A percentile compares a stretch with the other conserved stretches of the same genome.
Evolutionary conservation across 441 rosid genomes (phyloP).

Genomic region (Aleurites moluccanus): DNA sequence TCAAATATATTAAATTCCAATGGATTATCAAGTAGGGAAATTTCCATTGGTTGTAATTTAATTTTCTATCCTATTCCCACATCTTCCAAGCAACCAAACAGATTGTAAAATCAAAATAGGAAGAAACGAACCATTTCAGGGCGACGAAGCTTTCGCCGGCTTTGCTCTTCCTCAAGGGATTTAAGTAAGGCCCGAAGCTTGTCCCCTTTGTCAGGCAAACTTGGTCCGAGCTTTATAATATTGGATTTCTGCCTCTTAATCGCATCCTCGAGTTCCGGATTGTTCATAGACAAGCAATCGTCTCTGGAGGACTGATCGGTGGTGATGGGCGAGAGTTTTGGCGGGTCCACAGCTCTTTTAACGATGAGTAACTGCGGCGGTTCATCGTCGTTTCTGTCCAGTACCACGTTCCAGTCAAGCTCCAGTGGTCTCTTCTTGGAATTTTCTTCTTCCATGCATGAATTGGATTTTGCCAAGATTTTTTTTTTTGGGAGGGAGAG

Average conservation of each 20-base stretch:
- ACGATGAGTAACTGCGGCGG: conserved; percentile 39
- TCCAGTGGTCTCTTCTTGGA: conserved; percentile 31
- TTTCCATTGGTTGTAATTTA: no score
- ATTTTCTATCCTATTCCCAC: background rate
- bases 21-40: background rate
- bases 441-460: conserved; percentile 34
- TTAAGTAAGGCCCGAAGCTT: conserved; percentile 38
- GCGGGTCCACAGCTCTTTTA: conserved; percentile 10
- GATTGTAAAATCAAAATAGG: background rate
- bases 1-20: background rate
- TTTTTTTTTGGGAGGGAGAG: background rate
- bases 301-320: conserved; percentile 31
- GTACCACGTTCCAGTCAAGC: conserved; percentile 46
- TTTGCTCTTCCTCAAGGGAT: conserved; percentile 47
- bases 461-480: no score
- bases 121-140: conserved; percentile 32
- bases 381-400: conserved; percentile 35
- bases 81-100: conserved; percentile 20
- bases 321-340: conserved; percentile 15
- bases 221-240: background rate
- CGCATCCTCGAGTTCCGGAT: conserved; percentile 37
- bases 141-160: conserved; percentile 37
- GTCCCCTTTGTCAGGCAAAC: conserved; percentile 53
- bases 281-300: conserved; percentile 28
- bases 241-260: conserved; percentile 34